Conservation (phyloP, 352 stramenopile species). For the Phytophthora pluvialis region DNA sequence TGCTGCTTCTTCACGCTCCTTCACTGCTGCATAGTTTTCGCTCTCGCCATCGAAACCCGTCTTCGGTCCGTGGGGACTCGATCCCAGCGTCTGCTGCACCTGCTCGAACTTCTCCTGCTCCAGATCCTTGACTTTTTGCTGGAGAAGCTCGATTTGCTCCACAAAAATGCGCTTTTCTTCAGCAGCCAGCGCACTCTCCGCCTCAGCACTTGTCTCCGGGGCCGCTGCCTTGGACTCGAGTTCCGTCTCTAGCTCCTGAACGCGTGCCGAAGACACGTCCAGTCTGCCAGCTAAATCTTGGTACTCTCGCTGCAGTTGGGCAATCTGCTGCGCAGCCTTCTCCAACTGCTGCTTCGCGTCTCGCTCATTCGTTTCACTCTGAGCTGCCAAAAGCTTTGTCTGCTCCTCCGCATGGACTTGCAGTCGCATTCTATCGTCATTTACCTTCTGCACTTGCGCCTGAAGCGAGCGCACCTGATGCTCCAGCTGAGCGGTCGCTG, state of each 20-base stretch:
- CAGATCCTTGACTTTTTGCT: constrained; percentile 59
- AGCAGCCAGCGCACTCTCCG: constrained; percentile 33
- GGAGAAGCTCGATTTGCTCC: constrained; percentile 60
- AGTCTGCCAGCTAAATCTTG: constrained; percentile 35
- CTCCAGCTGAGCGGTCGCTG: constrained; percentile 50
- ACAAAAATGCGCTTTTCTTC: constrained; percentile 66
- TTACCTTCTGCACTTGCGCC: constrained; percentile 41
- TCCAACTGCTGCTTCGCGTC: constrained; percentile 50
- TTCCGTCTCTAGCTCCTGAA: constrained; percentile 45
- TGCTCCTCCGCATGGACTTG: constrained; percentile 47
- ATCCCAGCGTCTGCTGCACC: constrained; percentile 48
- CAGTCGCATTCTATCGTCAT: constrained; percentile 51
- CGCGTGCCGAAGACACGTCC: constrained; percentile 30
- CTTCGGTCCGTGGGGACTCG: constrained; percentile 29
- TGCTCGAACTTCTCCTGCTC: constrained; percentile 59
- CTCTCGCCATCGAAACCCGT: constrained; percentile 28
- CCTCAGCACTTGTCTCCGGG: constrained; percentile 6
- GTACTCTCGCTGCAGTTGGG: constrained; percentile 36
- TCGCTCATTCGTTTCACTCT: constrained; percentile 45
- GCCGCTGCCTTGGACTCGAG: constrained; percentile 21
- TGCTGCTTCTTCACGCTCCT: constrained; percentile 52
- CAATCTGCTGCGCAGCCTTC: constrained; percentile 31
- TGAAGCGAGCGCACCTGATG: constrained; percentile 44
- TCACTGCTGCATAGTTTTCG: constrained; percentile 27
- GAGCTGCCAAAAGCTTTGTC: constrained; percentile 21